phyloP scores from a whole-genome alignment of 164 flowering plant genomes.

The Warburgia ugandensis region DNA sequence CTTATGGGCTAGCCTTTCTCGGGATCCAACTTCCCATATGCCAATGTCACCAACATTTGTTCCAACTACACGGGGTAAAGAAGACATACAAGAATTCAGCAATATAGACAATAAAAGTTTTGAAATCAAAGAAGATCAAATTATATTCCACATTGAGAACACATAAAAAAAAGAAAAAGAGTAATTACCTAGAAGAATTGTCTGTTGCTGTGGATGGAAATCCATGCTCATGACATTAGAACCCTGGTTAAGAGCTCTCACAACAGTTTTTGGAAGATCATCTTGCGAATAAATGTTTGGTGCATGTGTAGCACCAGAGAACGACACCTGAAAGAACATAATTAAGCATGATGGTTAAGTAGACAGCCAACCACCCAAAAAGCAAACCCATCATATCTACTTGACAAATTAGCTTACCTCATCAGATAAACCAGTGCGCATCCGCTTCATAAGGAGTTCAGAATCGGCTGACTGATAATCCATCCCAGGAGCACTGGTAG shows the following conservation, averaged over 20 bases:
- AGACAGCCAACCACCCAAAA: not conserved
- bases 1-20: constrained; percentile 37
- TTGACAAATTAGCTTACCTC: constrained; percentile 33
- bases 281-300: constrained; percentile 54
- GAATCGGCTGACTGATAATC: constrained; percentile 68
- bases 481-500: constrained; percentile 49
- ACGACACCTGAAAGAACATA: constrained; percentile 33
- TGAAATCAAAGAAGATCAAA: no score
- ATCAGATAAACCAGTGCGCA: constrained; percentile 57
- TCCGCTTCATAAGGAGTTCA: constrained; percentile 65
- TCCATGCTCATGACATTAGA: constrained; percentile 79
- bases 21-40: constrained; percentile 56
- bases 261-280: constrained; percentile 66
- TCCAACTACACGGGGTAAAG: constrained; percentile 34
- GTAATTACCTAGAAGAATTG: constrained; percentile 53
- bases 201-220: constrained; percentile 75
- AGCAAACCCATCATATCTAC: not conserved
- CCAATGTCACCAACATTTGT: constrained; percentile 63
- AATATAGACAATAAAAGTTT: no score
- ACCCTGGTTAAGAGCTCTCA: constrained; percentile 51
- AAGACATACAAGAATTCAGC: no score
- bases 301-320: constrained; percentile 51
- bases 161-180: not conserved
- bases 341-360: not conserved
- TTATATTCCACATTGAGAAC: no score